These are phyloP conservation scores for Tolypocladium tundrense DNA, from an alignment of 2,329 filamentous ascomycete genomes.

Conservation along the genomic window DNA sequence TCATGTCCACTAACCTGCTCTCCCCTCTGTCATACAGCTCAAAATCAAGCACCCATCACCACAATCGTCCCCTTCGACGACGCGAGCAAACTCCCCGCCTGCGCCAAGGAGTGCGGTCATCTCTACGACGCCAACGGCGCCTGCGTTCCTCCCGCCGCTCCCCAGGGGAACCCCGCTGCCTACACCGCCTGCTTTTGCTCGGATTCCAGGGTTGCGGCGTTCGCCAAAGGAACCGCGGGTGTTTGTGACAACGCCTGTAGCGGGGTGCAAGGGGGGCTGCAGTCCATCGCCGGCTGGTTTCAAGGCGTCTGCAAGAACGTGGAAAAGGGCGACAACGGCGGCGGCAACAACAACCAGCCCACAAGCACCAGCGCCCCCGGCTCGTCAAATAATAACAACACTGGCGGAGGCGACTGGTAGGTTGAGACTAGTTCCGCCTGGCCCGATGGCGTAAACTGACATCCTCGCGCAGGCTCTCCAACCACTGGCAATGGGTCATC, in stretches of 20 bases:
- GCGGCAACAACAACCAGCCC: conserved; percentile 6
- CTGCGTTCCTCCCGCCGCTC: conserved; percentile 52
- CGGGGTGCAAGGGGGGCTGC: conserved; percentile 32
- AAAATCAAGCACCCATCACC: conserved; percentile 19
- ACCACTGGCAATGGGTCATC: conserved; percentile 71
- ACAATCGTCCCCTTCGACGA: conserved; percentile 46
- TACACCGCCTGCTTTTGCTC: conserved; percentile 68
- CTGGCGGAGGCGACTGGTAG: conserved; percentile 37
- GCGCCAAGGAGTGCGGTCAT: conserved; percentile 46
- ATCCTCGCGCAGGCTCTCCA: conserved; percentile 43
- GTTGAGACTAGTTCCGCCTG: conserved; percentile 5
- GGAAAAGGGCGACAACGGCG: conserved; percentile 9
- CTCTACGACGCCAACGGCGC: conserved; percentile 61
- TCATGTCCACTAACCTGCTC: neutral
- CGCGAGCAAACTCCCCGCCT: conserved; percentile 42
- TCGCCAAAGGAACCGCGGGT: conserved; percentile 44
- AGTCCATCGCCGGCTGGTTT: conserved; percentile 61
- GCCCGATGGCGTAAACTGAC: neutral
- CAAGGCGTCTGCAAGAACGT: conserved; percentile 49
- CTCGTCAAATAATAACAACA: neutral
- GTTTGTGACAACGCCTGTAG: conserved; percentile 54
- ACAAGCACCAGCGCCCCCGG: neutral
- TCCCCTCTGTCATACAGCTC: neutral
- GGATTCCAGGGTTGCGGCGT: conserved; percentile 45
- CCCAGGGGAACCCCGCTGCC: conserved; percentile 34